Conservation (phyloP, 1,284 basidiomycete genomes). For the Puccinia polysora region DNA sequence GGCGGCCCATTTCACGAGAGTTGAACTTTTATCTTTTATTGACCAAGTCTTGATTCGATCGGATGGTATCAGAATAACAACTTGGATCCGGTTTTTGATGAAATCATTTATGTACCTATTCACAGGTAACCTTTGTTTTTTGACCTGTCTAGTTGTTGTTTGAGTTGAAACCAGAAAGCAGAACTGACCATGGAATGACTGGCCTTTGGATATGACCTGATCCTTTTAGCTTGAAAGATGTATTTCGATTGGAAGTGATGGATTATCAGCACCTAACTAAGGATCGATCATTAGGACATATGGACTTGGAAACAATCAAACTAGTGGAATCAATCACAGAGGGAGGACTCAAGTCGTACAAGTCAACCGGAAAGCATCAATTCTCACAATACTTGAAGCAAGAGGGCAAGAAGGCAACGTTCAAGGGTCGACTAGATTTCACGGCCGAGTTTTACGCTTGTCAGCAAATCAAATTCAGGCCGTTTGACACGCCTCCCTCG, state of each 20-base stretch:
- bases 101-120: conserved; percentile 55
- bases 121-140: conserved; percentile 35
- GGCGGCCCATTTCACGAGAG: conserved; percentile 47
- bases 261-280: conserved; percentile 86
- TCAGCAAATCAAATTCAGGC: conserved; percentile 61
- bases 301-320: conserved; percentile 8
- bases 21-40: background rate
- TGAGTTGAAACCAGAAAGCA: conserved; percentile 51
- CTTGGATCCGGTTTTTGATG: conserved; percentile 88
- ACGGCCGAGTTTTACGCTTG: conserved; percentile 84
- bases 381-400: conserved; percentile 67
- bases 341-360: conserved; percentile 60
- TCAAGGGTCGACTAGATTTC: conserved; percentile 79
- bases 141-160: conserved; percentile 50
- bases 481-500: conserved; percentile 55
- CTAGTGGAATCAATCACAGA: conserved; percentile 35
- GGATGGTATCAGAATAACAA: conserved; percentile 54
- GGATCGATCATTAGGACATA: conserved; percentile 53
- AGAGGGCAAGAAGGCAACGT: conserved; percentile 57
- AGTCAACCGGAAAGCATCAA: conserved; percentile 66
- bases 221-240: conserved; percentile 50
- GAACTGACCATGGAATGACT: background rate
- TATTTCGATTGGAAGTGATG: conserved; percentile 82
- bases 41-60: background rate
- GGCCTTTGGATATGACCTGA: background rate